phyloP scores from a whole-genome alignment of 257 asterid species.

The Agastache rugosa region DNA sequence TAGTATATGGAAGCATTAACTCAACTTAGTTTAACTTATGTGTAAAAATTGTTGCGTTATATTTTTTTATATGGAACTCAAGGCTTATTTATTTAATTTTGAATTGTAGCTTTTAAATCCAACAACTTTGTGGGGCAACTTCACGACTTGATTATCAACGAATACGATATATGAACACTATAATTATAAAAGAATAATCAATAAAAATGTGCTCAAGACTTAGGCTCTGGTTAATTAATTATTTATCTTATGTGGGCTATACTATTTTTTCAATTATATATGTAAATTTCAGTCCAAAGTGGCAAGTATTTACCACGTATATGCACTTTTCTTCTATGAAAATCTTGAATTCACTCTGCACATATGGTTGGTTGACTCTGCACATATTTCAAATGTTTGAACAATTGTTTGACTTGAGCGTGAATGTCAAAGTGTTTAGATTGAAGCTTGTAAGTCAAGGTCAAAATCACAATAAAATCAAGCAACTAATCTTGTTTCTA shows the following conservation, averaged over 20 bases:
- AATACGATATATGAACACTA: constrained; percentile 12
- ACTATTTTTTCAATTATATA: background rate
- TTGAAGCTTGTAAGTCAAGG: constrained; percentile 40
- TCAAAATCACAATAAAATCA: constrained; percentile 22
- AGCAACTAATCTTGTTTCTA: constrained; percentile 19
- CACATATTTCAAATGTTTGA: constrained; percentile 41
- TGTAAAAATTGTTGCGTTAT: no score
- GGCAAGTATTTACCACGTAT: constrained; percentile 21
- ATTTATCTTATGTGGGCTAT: background rate
- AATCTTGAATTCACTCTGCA: constrained; percentile 39
- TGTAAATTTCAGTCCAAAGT: constrained; percentile 41
- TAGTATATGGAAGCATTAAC: no score
- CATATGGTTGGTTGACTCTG: constrained; percentile 40
- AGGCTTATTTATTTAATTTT: background rate
- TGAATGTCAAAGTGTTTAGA: constrained; percentile 49
- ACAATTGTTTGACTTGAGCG: constrained; percentile 40
- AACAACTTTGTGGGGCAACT: constrained; percentile 35
- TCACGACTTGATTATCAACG: background rate
- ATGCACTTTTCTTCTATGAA: background rate
- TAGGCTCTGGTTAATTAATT: constrained; percentile 1
- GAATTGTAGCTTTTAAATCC: background rate
- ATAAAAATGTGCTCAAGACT: constrained; percentile 12
- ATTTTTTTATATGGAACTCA: no score
- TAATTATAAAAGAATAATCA: background rate
- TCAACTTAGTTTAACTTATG: no score